phyloP scores from a whole-genome alignment of 2,329 filamentous ascomycete species.

The Pyrenophora teres region DNA sequence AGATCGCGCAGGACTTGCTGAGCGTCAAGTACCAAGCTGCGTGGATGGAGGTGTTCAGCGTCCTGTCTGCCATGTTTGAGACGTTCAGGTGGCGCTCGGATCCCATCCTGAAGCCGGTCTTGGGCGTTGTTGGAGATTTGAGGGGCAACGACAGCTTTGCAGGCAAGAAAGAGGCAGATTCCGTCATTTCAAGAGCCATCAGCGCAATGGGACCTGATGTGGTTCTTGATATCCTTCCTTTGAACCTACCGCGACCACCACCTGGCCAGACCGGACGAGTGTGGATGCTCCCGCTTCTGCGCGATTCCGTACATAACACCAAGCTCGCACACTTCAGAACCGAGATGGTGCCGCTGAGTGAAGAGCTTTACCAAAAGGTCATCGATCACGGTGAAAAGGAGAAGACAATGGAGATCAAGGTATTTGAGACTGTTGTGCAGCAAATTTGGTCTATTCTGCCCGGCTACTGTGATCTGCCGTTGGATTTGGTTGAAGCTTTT shows the following conservation, averaged over 20 bases:
- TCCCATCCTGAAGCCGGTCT: slow-evolving; percentile 75
- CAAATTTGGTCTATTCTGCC: slow-evolving; percentile 94
- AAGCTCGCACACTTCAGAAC: slow-evolving; percentile 80
- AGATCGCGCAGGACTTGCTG: slow-evolving; percentile 72
- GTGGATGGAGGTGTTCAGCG: slow-evolving; percentile 92
- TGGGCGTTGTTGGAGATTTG: slow-evolving; percentile 82
- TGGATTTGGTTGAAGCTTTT: slow-evolving; percentile 73
- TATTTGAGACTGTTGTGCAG: slow-evolving; percentile 93
- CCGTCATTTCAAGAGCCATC: slow-evolving; percentile 85
- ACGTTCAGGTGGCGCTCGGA: slow-evolving; percentile 81
- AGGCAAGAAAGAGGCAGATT: slow-evolving; percentile 93
- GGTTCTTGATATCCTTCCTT: slow-evolving; percentile 78
- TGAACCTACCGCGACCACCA: slow-evolving; percentile 80
- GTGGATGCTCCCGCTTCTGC: slow-evolving; percentile 90
- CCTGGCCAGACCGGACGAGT: slow-evolving; percentile 82
- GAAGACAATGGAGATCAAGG: slow-evolving; percentile 96
- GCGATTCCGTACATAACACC: slow-evolving; percentile 89
- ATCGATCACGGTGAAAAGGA: slow-evolving; percentile 79
- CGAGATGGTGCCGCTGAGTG: slow-evolving; percentile 87
- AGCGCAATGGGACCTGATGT: slow-evolving; percentile 87
- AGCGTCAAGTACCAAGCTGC: slow-evolving; percentile 91
- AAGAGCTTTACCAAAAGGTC: slow-evolving; percentile 86
- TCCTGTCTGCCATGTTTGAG: slow-evolving; percentile 85
- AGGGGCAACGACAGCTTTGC: slow-evolving; percentile 85
- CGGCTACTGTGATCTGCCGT: slow-evolving; percentile 89